phyloP scores from a whole-genome alignment of 2,329 filamentous ascomycete genomes.

The Hymenoscyphus fraxineus region DNA sequence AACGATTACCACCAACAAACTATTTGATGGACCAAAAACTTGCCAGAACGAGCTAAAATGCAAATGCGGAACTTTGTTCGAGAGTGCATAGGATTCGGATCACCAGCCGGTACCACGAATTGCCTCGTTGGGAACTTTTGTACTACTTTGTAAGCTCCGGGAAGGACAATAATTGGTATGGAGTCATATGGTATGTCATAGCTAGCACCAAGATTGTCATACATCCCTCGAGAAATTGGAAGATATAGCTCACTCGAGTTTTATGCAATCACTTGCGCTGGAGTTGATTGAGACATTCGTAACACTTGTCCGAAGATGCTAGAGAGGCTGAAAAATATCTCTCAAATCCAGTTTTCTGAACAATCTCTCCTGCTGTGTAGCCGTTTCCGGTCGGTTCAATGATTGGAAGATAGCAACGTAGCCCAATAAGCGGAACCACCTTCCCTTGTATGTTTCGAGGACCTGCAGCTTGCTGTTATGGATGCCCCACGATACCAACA shows the following conservation, averaged over 20 bases:
- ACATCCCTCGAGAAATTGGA: background rate
- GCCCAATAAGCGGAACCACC: background rate
- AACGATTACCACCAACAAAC: background rate
- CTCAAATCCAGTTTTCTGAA: background rate
- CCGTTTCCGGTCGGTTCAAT: background rate
- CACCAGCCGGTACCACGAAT: background rate
- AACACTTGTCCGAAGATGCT: background rate
- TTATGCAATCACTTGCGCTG: background rate
- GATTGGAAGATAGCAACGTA: background rate
- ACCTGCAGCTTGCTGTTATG: slow-evolving; percentile 1
- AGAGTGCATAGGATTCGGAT: background rate
- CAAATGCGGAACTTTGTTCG: background rate
- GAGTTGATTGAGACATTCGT: background rate
- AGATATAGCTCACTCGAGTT: background rate
- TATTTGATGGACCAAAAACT: background rate
- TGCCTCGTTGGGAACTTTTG: background rate
- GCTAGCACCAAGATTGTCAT: background rate
- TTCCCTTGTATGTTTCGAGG: slow-evolving; percentile 2
- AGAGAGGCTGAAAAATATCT: background rate
- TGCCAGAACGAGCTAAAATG: background rate
- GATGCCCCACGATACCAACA: background rate
- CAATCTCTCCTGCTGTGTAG: background rate
- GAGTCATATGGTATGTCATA: slow-evolving; percentile 1
- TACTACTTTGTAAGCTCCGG: background rate
- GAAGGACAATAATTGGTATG: background rate